phyloP scores from a whole-genome alignment of 208 protist species.

The Acanthamoeba triangularis region DNA sequence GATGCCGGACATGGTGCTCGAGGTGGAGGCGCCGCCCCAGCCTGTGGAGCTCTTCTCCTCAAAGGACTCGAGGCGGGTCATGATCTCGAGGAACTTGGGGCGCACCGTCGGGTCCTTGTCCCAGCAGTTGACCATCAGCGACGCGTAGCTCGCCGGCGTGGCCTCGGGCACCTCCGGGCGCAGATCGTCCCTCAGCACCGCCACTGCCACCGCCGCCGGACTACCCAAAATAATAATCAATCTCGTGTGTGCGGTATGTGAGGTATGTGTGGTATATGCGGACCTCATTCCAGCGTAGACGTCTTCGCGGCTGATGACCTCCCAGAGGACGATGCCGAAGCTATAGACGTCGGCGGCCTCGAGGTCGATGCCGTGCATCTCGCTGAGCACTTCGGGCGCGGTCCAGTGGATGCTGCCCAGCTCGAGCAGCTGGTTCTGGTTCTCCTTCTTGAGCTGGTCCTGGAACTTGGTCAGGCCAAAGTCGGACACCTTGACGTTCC shows the following conservation, averaged over 20 bases:
- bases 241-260: no score
- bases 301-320: neutral
- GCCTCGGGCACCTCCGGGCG: neutral
- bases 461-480: slow-evolving; percentile 13
- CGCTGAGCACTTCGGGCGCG: slow-evolving; percentile 37
- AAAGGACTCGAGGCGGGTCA: neutral
- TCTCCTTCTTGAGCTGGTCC: neutral
- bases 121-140: neutral
- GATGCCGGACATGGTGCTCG: no score
- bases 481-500: slow-evolving; percentile 38
- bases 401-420: slow-evolving; percentile 8
- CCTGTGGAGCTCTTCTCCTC: neutral
- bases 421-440: neutral
- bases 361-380: neutral
- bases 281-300: neutral
- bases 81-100: slow-evolving; percentile 54
- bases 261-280: no score
- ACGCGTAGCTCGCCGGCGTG: neutral
- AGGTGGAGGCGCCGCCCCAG: no score
- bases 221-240: no score
- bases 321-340: slow-evolving; percentile 74
- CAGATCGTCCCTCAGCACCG: slow-evolving; percentile 56
- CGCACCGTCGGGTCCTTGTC: slow-evolving; percentile 42
- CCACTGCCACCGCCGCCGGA: slow-evolving; percentile 59
- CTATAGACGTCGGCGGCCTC: slow-evolving; percentile 1